A percentile compares a stretch with the other conserved stretches of the same genome.
Evolutionary conservation across 73 alveolate species (phyloP).

Genomic region (Paramecium sexaurelia): DNA sequence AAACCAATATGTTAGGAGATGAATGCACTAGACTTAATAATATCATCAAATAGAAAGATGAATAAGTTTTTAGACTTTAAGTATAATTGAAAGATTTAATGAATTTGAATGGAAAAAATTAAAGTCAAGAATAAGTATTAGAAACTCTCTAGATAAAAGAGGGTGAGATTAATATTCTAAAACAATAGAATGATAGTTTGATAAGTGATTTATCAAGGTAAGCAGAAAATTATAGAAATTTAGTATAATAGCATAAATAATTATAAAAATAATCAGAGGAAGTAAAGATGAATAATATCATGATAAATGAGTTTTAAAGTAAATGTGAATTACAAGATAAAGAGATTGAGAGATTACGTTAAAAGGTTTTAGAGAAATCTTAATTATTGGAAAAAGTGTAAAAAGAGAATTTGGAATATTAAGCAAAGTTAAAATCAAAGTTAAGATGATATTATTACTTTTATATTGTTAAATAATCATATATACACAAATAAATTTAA

Average conservation of each 20-base stretch:
- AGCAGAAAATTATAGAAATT: slow-evolving; percentile 7
- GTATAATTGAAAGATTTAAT: not conserved
- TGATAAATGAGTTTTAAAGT: not conserved
- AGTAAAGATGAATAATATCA: not conserved
- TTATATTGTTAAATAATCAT: not conserved
- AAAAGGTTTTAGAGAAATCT: slow-evolving; percentile 34
- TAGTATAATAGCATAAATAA: not conserved
- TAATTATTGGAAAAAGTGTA: not conserved
- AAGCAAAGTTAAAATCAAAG: slow-evolving; percentile 33
- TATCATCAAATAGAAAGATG: slow-evolving; percentile 27
- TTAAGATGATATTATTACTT: slow-evolving; percentile 22
- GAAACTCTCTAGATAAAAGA: not conserved
- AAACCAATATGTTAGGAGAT: slow-evolving; percentile 43
- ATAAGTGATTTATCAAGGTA: slow-evolving; percentile 38
- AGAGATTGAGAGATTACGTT: slow-evolving; percentile 36
- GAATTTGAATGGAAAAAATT: not conserved
- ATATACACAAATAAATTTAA: not conserved
- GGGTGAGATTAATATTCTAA: slow-evolving; percentile 9
- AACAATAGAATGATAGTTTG: slow-evolving; percentile 20
- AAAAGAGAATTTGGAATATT: slow-evolving; percentile 30
- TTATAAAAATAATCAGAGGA: not conserved
- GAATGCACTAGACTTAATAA: slow-evolving; percentile 35
- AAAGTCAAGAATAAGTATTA: not conserved
- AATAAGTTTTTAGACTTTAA: not conserved
- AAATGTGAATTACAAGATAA: slow-evolving; percentile 15